Evolutionary conservation across 805 yeast species (phyloP), one percentile per base, ranked within the genome.

Genomic region (Starmerella cellae): DNA sequence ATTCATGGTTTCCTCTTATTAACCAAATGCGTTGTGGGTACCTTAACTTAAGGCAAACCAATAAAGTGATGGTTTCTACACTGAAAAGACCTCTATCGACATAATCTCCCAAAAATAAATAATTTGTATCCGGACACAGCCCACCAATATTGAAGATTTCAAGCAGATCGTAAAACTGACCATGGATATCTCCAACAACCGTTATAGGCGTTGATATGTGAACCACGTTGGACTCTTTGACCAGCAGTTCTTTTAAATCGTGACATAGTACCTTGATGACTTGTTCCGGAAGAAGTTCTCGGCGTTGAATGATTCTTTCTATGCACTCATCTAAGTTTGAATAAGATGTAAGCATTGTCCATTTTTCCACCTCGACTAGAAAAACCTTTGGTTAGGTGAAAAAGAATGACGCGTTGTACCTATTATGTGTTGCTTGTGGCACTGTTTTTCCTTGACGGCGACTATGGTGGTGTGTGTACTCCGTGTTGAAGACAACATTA

Each of bases 101-200:
- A 53, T 91, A 91, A 60, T 91, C 98, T 2, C 97, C 98, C 17
- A 91, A 61, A 57, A 91, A 91, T 33, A 91, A 61, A 59, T 91
- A 91, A 61, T 88, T 91, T 2, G 97, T 91, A 55, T 80, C 80
- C 0, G 98, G 97, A 3, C 94, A 81, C 39, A 74, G 73, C 0
- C 97, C 98, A 1, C 96, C 97, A 30, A 88, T 91, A 46, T 79
- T 75, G 63, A 91, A 91, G 27, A 91, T 84, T 60, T 91, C 98
- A 24, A 91, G 61, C 42, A 91, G 65, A 59, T 91, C 98, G 59
- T 87, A 93, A 57, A 82, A 91, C 61, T 91, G 98, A 8, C 97
- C 98, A 55, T 91, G 98, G 36, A 91, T 88, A 58, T 91, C 98
- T 1, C 98, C 98, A 4, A 91, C 96, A 6, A 91, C 83, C 0